Conservation (phyloP, 1,284 basidiomycete species). For the Tilletia horrida region DNA sequence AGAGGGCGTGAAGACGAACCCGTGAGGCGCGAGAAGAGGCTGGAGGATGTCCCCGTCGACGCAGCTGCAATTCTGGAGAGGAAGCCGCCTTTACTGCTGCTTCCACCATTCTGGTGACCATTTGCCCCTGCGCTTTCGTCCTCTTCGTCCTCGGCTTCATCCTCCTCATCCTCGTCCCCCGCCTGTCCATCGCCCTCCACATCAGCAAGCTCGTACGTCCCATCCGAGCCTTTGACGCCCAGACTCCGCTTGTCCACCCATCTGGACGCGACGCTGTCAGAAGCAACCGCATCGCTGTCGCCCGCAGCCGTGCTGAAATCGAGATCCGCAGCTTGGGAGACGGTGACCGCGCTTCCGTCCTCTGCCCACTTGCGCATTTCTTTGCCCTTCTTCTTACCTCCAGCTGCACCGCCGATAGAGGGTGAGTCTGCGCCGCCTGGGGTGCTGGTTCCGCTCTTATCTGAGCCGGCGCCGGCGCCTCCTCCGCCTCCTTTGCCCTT, state of each 20-base stretch:
- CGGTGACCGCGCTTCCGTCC: slow-evolving; percentile 66
- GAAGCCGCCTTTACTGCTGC: slow-evolving; percentile 56
- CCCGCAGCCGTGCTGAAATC: slow-evolving; percentile 69
- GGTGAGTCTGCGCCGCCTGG: slow-evolving; percentile 27
- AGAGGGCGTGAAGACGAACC: slow-evolving; percentile 65
- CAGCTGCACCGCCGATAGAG: slow-evolving; percentile 26
- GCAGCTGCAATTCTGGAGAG: slow-evolving; percentile 63
- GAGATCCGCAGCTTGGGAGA: slow-evolving; percentile 76
- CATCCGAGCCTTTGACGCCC: slow-evolving; percentile 74
- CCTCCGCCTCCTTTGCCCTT: slow-evolving; percentile 59
- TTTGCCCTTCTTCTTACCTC: slow-evolving; percentile 64
- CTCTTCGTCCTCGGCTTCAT: slow-evolving; percentile 35
- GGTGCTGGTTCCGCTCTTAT: slow-evolving; percentile 60
- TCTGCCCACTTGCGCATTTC: slow-evolving; percentile 88
- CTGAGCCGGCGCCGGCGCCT: not conserved
- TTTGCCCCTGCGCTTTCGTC: slow-evolving; percentile 23
- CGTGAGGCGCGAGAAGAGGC: slow-evolving; percentile 62
- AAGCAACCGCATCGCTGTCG: slow-evolving; percentile 58
- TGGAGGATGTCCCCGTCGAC: slow-evolving; percentile 42
- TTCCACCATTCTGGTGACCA: slow-evolving; percentile 12
- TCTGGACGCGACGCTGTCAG: slow-evolving; percentile 47
- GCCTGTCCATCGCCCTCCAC: slow-evolving; percentile 59
- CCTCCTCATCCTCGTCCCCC: slow-evolving; percentile 60
- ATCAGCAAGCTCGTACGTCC: slow-evolving; percentile 89
- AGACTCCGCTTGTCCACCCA: slow-evolving; percentile 74